Evolutionary conservation across 73 alveolate genomes (phyloP).

Genomic region (Blepharisma stoltei): DNA sequence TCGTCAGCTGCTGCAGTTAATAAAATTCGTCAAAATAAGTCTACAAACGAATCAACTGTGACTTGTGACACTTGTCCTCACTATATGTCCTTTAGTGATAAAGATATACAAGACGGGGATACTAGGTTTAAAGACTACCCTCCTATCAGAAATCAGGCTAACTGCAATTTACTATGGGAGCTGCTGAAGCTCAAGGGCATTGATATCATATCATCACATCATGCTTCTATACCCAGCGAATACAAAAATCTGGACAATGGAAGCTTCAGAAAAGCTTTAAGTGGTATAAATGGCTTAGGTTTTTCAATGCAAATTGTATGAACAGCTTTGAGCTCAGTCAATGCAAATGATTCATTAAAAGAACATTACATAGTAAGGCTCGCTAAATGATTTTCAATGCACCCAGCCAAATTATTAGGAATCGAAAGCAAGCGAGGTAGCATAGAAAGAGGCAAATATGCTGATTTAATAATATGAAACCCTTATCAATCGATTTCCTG

Average conservation of each 20-base stretch:
- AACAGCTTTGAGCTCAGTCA: not conserved
- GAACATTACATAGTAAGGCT: constrained; percentile 3
- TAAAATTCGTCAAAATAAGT: not conserved
- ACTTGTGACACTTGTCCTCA: not conserved
- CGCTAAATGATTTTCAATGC: not conserved
- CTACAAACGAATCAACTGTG: not conserved
- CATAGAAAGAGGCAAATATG: not conserved
- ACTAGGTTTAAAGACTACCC: not conserved
- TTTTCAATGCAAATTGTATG: not conserved
- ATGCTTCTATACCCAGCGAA: not conserved
- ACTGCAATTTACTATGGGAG: not conserved
- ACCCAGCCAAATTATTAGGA: not conserved
- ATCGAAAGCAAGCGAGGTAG: not conserved
- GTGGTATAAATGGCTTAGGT: not conserved
- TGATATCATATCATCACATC: not conserved
- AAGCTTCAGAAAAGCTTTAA: not conserved
- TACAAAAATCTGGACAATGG: not conserved
- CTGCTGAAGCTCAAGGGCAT: not conserved
- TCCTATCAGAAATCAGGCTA: constrained; percentile 4
- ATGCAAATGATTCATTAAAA: not conserved
- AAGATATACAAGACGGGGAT: not conserved
- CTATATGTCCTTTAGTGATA: not conserved
- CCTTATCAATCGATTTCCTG: not conserved
- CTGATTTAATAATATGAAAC: not conserved
- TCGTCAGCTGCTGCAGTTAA: not conserved